Conservation (phyloP, 2,329 filamentous ascomycete species). For the Diaporthe aspalathi region DNA sequence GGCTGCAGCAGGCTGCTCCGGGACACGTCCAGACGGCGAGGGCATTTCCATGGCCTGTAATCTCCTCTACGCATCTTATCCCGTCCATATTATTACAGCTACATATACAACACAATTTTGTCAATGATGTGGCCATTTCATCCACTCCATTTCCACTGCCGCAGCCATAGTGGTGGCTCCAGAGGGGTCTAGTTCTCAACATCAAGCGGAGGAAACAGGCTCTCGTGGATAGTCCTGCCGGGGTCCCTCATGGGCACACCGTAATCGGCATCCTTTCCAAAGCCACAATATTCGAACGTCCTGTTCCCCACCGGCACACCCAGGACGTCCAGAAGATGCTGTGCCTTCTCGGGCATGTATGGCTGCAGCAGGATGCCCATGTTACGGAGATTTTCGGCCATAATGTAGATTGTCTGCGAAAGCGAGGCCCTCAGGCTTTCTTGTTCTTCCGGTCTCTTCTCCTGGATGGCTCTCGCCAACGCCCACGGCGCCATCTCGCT, state of each 20-base stretch:
- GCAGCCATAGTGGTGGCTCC: background rate
- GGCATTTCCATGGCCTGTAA: background rate
- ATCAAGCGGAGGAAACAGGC: slow-evolving; percentile 64
- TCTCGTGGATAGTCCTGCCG: slow-evolving; percentile 53
- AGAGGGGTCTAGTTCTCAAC: slow-evolving; percentile 51
- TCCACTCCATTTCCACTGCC: background rate
- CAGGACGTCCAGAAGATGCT: slow-evolving; percentile 78
- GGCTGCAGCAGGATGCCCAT: slow-evolving; percentile 88
- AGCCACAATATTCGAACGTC: slow-evolving; percentile 69
- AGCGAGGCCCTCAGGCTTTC: slow-evolving; percentile 55
- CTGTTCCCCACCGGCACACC: slow-evolving; percentile 75
- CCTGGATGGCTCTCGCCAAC: slow-evolving; percentile 52
- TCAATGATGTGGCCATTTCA: background rate
- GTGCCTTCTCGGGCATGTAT: slow-evolving; percentile 85
- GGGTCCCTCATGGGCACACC: slow-evolving; percentile 59
- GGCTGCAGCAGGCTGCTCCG: background rate
- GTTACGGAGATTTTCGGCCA: slow-evolving; percentile 82
- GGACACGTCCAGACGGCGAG: background rate
- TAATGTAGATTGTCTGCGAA: slow-evolving; percentile 72
- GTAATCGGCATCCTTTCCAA: slow-evolving; percentile 77
- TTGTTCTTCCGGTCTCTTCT: slow-evolving; percentile 47
- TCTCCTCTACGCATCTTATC: background rate
- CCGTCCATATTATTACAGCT: background rate
- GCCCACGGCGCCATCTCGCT: slow-evolving; percentile 76
- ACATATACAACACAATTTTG: background rate